These are phyloP conservation scores for Hypholoma sublateritium DNA, from an alignment of 768 basidiomycete species.

Conservation along the genomic window DNA sequence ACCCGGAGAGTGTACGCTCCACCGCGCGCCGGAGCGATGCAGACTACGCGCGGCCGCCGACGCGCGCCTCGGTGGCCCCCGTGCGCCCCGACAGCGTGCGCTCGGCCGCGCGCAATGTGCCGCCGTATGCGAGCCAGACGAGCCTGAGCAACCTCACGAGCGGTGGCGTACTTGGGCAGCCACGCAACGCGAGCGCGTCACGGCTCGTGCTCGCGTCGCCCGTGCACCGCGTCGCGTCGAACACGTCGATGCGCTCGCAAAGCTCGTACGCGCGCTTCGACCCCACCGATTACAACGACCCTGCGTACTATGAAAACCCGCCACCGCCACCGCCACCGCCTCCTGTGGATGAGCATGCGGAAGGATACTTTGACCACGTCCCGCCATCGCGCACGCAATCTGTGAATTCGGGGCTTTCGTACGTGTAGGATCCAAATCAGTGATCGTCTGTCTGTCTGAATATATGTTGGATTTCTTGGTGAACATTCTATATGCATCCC, in stretches of 20 bases:
- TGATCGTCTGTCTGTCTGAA: background rate
- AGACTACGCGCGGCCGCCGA: background rate
- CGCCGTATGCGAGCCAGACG: conserved; percentile 11
- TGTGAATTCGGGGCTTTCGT: conserved; percentile 16
- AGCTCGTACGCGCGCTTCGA: conserved; percentile 28
- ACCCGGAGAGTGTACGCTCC: conserved; percentile 15
- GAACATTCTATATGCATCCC: background rate
- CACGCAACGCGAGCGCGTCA: conserved; percentile 1
- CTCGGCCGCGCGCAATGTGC: conserved; percentile 10
- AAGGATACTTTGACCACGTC: conserved; percentile 3
- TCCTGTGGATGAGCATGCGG: background rate
- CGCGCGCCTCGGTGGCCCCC: background rate
- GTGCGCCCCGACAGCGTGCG: conserved; percentile 15
- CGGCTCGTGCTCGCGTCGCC: conserved; percentile 16
- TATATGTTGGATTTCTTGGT: background rate
- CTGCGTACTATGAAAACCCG: conserved; percentile 27
- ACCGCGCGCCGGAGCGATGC: conserved; percentile 2
- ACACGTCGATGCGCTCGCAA: conserved; percentile 28
- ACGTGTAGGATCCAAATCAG: conserved; percentile 5
- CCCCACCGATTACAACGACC: conserved; percentile 31
- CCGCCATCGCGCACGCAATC: conserved; percentile 12
- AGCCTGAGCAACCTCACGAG: conserved; percentile 13
- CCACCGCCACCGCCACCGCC: conserved; percentile 5
- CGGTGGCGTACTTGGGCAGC: background rate
- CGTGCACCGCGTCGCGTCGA: conserved; percentile 25